Evolutionary conservation across 2,329 filamentous ascomycete species (phyloP).

Genomic region (Cercospora sp.): DNA sequence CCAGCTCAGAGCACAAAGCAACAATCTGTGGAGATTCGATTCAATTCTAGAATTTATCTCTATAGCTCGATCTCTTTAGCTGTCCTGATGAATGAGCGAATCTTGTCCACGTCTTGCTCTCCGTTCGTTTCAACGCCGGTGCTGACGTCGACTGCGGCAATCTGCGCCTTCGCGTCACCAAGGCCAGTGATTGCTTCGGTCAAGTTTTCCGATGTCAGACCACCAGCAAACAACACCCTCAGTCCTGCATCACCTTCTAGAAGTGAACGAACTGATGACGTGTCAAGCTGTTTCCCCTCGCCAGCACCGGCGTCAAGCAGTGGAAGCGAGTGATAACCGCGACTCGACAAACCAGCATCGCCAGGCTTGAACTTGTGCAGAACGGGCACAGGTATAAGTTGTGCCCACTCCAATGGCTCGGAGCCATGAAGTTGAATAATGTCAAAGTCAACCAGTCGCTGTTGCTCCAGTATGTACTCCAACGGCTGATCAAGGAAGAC

Average conservation of each 20-base stretch:
- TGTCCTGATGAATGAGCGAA: slow-evolving; percentile 73
- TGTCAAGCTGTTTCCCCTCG: slow-evolving; percentile 75
- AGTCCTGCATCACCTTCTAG: slow-evolving; percentile 70
- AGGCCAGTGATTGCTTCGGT: slow-evolving; percentile 62
- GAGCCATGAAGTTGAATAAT: slow-evolving; percentile 89
- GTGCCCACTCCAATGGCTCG: slow-evolving; percentile 90
- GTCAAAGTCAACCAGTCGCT: slow-evolving; percentile 74
- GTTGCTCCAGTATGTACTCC: slow-evolving; percentile 75
- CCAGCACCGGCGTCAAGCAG: slow-evolving; percentile 84
- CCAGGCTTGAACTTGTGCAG: slow-evolving; percentile 80
- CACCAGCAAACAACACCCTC: slow-evolving; percentile 79
- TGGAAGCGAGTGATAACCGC: slow-evolving; percentile 80
- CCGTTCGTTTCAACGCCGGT: slow-evolving; percentile 84
- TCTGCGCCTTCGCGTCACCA: slow-evolving; percentile 57
- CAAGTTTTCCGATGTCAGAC: slow-evolving; percentile 78
- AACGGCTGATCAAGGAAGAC: slow-evolving; percentile 93
- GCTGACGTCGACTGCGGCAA: slow-evolving; percentile 87
- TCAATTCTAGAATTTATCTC: not conserved
- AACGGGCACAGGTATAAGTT: slow-evolving; percentile 85
- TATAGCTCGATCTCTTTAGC: slow-evolving; percentile 56
- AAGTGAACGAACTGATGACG: slow-evolving; percentile 65
- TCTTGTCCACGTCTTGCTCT: slow-evolving; percentile 76
- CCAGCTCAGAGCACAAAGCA: not conserved
- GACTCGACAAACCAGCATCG: slow-evolving; percentile 67
- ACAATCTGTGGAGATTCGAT: not conserved